Evolutionary conservation across 2,329 filamentous ascomycete genomes (phyloP), one percentile per base, ranked within the genome.

Genomic region (Colletotrichum sp.): DNA sequence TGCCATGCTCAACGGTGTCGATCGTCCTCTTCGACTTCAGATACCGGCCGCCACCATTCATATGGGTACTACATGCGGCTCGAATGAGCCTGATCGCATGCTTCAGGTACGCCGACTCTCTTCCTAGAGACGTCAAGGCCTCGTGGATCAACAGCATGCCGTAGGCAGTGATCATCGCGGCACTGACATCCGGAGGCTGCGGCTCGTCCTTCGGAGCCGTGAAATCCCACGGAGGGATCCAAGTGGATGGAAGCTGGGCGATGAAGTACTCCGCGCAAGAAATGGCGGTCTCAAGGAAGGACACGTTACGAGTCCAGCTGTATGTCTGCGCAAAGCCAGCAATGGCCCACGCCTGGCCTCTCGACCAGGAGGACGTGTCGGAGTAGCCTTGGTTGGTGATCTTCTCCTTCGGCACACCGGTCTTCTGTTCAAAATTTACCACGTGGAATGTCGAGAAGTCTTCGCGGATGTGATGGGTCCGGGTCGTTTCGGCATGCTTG

Each of bases 151-250:
- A 78, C n/a, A 85, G 75, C 76, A 88, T 81, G 0, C 85, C 85
- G 59, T 86, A 87, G 1, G 80, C 80, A 36, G 71, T 83, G 16
- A 87, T 83, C 6, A 86, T 72, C 1, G 84, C 85, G 3, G 86
- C 86, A 49, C 82, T 85, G 21, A 79, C 87, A 63, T 81, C 87
- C 32, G 78, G 80, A 2, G 85, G 83, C 32, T 84, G 82, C 0
- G 79, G 77, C 15, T 78, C 26, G n/a, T 75, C 69, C 8, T 39
- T 62, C 1, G 78, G 72, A 0, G 86, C 87, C 60, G 85, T 83
- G 60, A 90, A 90, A 71, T 90, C 89, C 89, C 88, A 90, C 3
- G 84, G 83, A 1, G 88, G 88, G 6, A 89, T 85, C 1, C 82
- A 79, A 18, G 83, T 83, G 4, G 81, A 80, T 1, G 84, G 82